A percentile compares a stretch with the other conserved stretches of the same genome.
Evolutionary conservation across 129 eudicot genomes (phyloP).

Genomic region (Heracleum sosnowskyi): DNA sequence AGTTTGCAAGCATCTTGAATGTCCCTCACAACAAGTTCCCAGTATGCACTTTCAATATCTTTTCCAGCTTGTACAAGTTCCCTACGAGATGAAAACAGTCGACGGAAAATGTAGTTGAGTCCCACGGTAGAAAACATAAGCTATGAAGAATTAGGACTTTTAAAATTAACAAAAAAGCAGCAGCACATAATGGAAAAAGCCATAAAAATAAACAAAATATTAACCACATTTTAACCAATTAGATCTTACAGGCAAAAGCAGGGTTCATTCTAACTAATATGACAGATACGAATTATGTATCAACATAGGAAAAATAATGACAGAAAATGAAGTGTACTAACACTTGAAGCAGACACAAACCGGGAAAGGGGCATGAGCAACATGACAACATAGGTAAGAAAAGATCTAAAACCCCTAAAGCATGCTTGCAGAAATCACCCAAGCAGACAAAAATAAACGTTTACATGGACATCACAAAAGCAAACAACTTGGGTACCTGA

Average conservation of each 20-base stretch:
- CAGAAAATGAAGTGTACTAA: neutral
- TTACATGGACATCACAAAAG: neutral
- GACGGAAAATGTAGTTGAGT: neutral
- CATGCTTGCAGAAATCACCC: neutral
- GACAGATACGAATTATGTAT: neutral
- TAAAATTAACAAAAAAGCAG: neutral
- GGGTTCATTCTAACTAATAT: neutral
- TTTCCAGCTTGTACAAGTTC: constrained; percentile 92
- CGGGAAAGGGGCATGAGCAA: neutral
- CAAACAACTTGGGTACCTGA: constrained; percentile 41
- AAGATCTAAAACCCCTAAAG: neutral
- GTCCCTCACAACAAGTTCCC: constrained; percentile 97
- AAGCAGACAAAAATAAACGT: neutral
- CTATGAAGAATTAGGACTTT: neutral
- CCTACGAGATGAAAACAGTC: constrained; percentile 30
- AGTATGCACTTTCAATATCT: constrained; percentile 92
- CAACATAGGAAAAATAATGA: neutral
- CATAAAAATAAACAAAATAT: neutral
- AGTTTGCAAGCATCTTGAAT: constrained; percentile 98
- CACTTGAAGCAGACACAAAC: neutral
- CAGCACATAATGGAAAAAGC: neutral
- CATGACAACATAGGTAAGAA: neutral
- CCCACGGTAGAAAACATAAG: neutral
- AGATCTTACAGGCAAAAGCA: neutral
- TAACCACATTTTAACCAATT: neutral